phyloP scores from a whole-genome alignment of 257 asterid genomes.

The Verbascum thapsus region DNA sequence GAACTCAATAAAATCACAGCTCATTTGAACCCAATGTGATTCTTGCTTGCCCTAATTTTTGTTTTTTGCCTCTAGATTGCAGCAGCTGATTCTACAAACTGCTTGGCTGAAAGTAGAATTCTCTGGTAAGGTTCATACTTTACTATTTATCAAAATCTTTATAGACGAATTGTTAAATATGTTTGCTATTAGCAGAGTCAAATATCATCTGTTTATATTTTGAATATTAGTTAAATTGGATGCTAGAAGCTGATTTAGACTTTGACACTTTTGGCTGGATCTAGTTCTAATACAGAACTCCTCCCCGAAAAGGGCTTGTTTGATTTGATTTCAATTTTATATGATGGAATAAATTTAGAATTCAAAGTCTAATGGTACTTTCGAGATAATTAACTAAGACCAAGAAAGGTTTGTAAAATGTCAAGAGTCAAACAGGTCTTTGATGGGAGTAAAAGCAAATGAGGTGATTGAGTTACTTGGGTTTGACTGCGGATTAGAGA shows the following conservation, averaged over 20 bases:
- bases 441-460: slow-evolving; percentile 20
- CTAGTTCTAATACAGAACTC: not conserved
- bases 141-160: too few species aligned
- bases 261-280: slow-evolving; percentile 1
- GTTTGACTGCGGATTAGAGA: slow-evolving; percentile 17
- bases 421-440: slow-evolving; percentile 21
- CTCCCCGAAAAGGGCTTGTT: too few species aligned
- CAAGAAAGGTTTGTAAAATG: not conserved
- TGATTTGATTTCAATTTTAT: not conserved
- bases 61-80: slow-evolving; percentile 5
- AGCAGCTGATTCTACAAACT: not conserved
- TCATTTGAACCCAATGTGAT: too few species aligned
- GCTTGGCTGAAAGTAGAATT: too few species aligned
- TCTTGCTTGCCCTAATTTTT: not conserved
- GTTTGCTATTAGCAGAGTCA: too few species aligned
- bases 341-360: not conserved
- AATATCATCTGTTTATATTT: not conserved
- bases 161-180: too few species aligned
- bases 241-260: not conserved
- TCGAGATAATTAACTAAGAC: slow-evolving; percentile 1
- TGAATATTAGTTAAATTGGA: not conserved
- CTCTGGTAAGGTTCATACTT: too few species aligned
- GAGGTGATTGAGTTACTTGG: slow-evolving; percentile 18
- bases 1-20: not conserved
- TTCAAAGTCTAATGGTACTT: not conserved